Conservation (phyloP, 2,329 filamentous ascomycete genomes). For the Emydomyces testavorans region DNA sequence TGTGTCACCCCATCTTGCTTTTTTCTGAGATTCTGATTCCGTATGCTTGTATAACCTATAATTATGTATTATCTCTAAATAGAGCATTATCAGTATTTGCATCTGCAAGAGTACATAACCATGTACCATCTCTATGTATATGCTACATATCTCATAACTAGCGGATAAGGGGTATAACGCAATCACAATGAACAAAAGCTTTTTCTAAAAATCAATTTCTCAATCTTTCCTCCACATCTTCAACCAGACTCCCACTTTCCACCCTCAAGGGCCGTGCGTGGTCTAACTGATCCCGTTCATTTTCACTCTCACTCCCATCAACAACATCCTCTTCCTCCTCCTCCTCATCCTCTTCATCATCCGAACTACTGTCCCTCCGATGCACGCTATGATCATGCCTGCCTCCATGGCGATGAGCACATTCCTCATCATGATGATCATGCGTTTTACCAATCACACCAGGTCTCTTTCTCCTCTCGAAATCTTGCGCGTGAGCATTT, state of each 20-base stretch:
- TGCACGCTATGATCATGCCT: slow-evolving; percentile 26
- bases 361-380: slow-evolving; percentile 27
- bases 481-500: slow-evolving; percentile 79
- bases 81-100: no score
- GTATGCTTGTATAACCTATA: no score
- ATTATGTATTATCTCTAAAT: no score
- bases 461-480: slow-evolving; percentile 61
- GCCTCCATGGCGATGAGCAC: slow-evolving; percentile 18
- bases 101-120: no score
- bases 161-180: no score
- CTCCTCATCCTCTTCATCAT: slow-evolving; percentile 28
- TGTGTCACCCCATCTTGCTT: no score
- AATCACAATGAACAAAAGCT: no score
- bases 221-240: background rate
- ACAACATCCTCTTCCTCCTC: slow-evolving; percentile 10
- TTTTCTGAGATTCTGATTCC: no score
- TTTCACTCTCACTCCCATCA: slow-evolving; percentile 5
- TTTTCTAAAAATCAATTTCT: background rate
- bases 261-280: background rate
- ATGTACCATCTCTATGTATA: no score
- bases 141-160: no score
- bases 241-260: background rate
- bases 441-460: slow-evolving; percentile 29
- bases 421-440: slow-evolving; percentile 21
- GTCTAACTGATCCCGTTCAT: background rate